Evolutionary conservation across 495 filamentous ascomycete genomes (phyloP), one percentile per base, ranked within the genome.

Genomic region (Penicillium cataractarum): DNA sequence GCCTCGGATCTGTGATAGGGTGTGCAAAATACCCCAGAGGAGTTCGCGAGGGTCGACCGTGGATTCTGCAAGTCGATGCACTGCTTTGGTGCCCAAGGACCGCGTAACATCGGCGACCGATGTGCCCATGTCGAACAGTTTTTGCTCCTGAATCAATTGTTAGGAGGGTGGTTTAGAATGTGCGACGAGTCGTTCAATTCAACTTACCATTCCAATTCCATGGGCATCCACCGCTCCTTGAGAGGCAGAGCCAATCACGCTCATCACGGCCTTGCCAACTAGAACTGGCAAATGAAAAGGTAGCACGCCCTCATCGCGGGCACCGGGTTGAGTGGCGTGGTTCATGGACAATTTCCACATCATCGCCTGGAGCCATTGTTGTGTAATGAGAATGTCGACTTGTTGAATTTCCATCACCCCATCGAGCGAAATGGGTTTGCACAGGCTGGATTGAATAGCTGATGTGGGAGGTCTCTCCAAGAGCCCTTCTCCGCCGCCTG

Each of bases 341-440:
- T 76, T 78, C 78, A 87, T 85, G 6, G 84, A 84, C 24, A 84
- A 71, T 51, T 83, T 86, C 86, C 86, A 89, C 62, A 87, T 80
- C 64, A 87, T 83, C 0, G 83, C 75, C 22, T 83, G 80, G 0
- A 89, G 78, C 86, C 86, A 89, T 64, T 89, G 85, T 63, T 85
- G 83, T 0, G 84, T 87, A 57, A 87, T 80, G 55, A 84, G 75
- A 24, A 87, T 81, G 64, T 89, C 85, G n/a, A 85, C 83, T 55
- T 82, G 83, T 62, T 88, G 86, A 51, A 82, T 85, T 50, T 82
- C 80, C 3, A 78, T 79, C 6, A 87, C 76, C 4, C 82, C 78
- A 1, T 80, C 80, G 5, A 79, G 63, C 6, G 73, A 74, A 21
- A 78, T 70, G 7, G 78, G 61, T 15, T 78, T 78, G 61, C 68